Base-by-base conservation (phyloP, 163 green algal species). In the Trebouxiophyceae sp. region DNA sequence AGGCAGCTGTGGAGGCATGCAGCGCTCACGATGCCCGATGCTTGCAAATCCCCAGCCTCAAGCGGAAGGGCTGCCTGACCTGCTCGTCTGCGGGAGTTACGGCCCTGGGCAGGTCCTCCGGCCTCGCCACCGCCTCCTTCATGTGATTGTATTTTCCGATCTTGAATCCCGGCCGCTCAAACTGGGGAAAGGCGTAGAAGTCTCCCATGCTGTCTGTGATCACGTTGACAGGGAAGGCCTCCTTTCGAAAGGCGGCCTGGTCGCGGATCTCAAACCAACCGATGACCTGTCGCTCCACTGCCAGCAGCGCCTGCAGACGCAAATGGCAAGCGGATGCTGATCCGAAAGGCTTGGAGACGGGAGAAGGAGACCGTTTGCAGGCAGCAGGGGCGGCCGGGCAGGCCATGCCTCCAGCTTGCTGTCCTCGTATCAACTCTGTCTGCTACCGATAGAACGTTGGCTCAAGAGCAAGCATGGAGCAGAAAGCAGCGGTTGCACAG, bases 171-270 rank as follows among this genome's bases (percentile, higher is more conserved):
- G 58, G 54, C 39, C 78, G 31, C 19, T 72, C 67, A 45, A 77
- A 77, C 0, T 62, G 57, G 1, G 79, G 79, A 57, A 86, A 86
- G 6, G 65, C 67, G 24, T 80, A 84, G 32, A 63, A 75, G 29
- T 68, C 68, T 2, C 63, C 73, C 0, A 63, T 5, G 5, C 72
- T 66, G 45, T 83, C 74, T 26, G 81, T 54, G 3, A 86, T 29
- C 29, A 86, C 50, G 60, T 70, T 77, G 32, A 79, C 69, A 0
- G 80, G 80, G n/a, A 80, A 77, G 12, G 26, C 32, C 1, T 62
- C 33, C 8, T 67, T 62, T 3, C 20, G 30, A 54, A 77, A 84
- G 45, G 56, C 24, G 5, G n/a, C 47, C 1, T 68, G 57, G 3
- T 65, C 46, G 5, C n/a, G 23, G 6, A 72, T 24, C 19, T 65